A percentile compares a stretch with the other conserved stretches of the same genome.
phyloP scores from a whole-genome alignment of 768 basidiomycete species.

The Hypholoma fasciculare region DNA sequence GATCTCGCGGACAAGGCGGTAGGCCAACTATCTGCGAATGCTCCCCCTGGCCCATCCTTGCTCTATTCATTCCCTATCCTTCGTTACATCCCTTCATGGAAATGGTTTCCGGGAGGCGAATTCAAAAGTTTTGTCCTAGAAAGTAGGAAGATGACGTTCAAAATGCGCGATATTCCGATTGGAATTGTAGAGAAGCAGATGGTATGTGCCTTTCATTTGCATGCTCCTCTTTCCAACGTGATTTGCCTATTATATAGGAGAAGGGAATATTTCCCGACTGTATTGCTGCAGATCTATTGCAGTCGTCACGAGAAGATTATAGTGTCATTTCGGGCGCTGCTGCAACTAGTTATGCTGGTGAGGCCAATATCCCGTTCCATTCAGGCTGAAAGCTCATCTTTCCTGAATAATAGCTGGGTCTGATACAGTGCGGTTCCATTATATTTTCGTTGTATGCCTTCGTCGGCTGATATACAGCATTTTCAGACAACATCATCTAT shows the following conservation, averaged over 20 bases:
- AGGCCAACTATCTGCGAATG: not conserved
- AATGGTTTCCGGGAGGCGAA: conserved; percentile 7
- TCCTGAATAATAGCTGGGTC: not conserved
- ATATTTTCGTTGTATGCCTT: not conserved
- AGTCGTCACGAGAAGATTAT: not conserved
- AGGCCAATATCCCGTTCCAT: not conserved
- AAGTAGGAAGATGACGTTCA: not conserved
- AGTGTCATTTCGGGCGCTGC: not conserved
- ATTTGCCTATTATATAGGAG: not conserved
- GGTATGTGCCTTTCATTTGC: not conserved
- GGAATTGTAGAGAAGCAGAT: not conserved
- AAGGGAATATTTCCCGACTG: not conserved
- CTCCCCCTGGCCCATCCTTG: conserved; percentile 9
- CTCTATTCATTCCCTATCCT: conserved; percentile 12
- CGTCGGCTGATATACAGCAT: not conserved
- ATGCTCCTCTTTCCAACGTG: not conserved
- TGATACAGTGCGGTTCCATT: not conserved
- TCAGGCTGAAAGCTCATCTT: not conserved
- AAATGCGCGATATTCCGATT: not conserved
- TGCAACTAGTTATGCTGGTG: not conserved
- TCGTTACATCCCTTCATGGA: conserved; percentile 12
- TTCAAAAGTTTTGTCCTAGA: conserved; percentile 6
- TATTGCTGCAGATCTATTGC: not conserved
- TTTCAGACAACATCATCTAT: not conserved
- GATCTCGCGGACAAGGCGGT: conserved; percentile 9